These are phyloP conservation scores for Oryza officinalis DNA, from an alignment of 176 grass and related monocot species.

Conservation along the genomic window DNA sequence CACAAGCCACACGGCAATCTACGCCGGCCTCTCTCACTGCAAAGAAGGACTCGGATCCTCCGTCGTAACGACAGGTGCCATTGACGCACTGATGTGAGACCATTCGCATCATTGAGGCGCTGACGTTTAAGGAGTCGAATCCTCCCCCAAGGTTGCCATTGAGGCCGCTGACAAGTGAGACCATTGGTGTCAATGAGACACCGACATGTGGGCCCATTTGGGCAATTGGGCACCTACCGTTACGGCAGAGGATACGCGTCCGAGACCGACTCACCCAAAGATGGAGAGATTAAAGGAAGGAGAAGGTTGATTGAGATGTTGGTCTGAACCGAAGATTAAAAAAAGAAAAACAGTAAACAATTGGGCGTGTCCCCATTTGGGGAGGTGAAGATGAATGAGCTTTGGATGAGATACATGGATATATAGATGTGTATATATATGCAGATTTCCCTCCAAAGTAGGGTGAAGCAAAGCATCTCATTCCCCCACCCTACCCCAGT, in stretches of 20 bases:
- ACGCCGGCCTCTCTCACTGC: background rate
- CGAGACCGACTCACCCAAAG: no score
- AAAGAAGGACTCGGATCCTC: background rate
- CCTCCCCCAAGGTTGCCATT: no score
- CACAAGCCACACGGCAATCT: slow-evolving; percentile 27
- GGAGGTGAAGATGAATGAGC: background rate
- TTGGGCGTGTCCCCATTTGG: background rate
- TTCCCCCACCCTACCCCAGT: slow-evolving; percentile 29
- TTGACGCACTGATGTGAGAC: no score
- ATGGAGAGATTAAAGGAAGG: background rate
- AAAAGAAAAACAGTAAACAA: background rate
- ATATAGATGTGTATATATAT: background rate
- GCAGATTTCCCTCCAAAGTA: slow-evolving; percentile 58
- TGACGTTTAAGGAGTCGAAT: no score
- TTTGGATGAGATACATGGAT: background rate
- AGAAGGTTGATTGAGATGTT: background rate
- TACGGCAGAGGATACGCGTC: no score
- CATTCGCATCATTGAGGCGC: no score
- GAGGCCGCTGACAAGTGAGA: no score
- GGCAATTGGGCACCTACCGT: no score
- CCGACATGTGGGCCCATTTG: no score
- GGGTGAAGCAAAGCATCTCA: slow-evolving; percentile 77
- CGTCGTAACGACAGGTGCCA: no score
- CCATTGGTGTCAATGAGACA: no score
- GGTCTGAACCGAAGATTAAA: background rate